Percentiles rank a stretch among this genome's conserved stretches.
Conservation (phyloP, 106 monocot species). For the Dendrobium chrysotoxum region DNA sequence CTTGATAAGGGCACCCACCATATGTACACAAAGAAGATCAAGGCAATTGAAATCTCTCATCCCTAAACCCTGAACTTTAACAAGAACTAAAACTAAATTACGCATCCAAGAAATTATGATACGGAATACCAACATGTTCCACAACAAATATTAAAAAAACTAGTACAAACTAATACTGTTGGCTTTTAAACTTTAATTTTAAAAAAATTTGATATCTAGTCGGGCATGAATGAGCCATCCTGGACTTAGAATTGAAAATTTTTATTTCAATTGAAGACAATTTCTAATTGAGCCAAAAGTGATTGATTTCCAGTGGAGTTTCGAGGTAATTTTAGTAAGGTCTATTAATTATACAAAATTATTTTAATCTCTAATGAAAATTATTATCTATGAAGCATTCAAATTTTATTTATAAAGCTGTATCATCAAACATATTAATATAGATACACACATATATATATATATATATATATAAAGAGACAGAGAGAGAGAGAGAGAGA, state of each 20-base stretch:
- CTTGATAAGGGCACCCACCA: neutral
- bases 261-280: neutral
- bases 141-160: neutral
- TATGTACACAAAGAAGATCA: neutral
- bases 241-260: neutral
- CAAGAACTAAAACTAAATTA: neutral
- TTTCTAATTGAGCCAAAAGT: neutral
- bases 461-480: neutral
- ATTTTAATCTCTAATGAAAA: neutral
- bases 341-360: neutral
- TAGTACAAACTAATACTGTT: neutral
- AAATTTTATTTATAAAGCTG: neutral
- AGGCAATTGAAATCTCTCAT: neutral
- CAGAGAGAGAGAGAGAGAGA: neutral
- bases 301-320: neutral
- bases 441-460: too few species aligned
- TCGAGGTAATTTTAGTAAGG: neutral
- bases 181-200: neutral
- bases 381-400: neutral
- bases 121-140: neutral
- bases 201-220: neutral
- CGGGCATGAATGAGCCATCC: neutral
- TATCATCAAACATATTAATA: neutral
- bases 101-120: neutral
- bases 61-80: neutral